Evolutionary conservation across 306 rosid genomes (phyloP).

Genomic region (Cucurbita moschata): DNA sequence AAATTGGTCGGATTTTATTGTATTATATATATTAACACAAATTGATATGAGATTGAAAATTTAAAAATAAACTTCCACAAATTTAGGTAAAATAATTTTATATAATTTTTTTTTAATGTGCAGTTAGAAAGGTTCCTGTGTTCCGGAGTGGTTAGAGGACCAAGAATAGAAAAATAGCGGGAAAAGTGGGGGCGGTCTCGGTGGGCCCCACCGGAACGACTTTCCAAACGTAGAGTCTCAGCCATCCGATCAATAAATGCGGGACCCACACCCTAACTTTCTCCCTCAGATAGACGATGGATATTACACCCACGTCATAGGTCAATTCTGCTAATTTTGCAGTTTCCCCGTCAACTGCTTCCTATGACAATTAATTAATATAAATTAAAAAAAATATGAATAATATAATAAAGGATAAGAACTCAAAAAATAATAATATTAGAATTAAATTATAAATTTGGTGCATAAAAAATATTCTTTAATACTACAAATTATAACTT

Average conservation of each 20-base stretch:
- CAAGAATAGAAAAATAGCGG: background rate
- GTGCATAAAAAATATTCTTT: no score
- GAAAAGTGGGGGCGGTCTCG: constrained; percentile 7
- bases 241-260: background rate
- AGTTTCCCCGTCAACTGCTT: constrained; percentile 2
- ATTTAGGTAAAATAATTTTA: no score
- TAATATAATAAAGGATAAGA: background rate
- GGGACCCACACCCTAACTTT: background rate
- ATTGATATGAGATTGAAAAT: no score
- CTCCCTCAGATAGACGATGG: background rate
- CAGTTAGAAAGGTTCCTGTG: constrained; percentile 1
- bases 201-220: constrained; percentile 8
- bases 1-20: no score
- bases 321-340: background rate
- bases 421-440: no score
- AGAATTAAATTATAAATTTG: no score
- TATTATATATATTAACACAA: no score
- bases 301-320: background rate
- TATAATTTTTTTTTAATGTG: background rate
- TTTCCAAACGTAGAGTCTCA: background rate
- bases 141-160: constrained; percentile 19
- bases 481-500: no score
- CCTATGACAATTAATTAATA: background rate
- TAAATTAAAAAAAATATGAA: background rate
- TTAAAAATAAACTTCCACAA: no score